Evolutionary conservation across 208 protist species (phyloP).

Genomic region (Crithidia acanthocephali): DNA sequence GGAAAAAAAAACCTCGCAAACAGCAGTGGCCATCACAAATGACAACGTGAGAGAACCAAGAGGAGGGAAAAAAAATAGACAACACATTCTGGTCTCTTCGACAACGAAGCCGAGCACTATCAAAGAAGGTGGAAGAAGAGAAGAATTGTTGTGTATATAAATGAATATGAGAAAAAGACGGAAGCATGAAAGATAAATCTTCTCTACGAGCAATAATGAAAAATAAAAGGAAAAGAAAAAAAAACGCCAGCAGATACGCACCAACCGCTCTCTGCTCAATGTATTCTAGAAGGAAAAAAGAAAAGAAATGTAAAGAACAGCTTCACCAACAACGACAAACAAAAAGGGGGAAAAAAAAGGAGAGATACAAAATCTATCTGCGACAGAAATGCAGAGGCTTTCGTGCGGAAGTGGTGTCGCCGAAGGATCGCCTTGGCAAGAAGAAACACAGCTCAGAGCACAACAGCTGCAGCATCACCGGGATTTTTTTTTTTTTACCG

Average conservation of each 20-base stretch:
- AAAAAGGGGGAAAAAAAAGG: too few species aligned
- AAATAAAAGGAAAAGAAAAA: background rate
- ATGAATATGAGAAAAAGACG: conserved; percentile 1
- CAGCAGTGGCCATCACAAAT: background rate
- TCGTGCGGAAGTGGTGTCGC: too few species aligned
- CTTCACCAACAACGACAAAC: too few species aligned
- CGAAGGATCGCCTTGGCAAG: too few species aligned
- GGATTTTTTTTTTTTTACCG: background rate
- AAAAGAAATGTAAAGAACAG: conserved; percentile 4
- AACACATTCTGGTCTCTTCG: background rate
- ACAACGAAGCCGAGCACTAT: background rate
- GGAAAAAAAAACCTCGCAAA: background rate
- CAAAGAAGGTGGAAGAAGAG: background rate
- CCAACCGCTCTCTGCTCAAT: background rate
- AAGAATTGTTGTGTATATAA: background rate
- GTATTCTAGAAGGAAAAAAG: conserved; percentile 17
- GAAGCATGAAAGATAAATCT: conserved; percentile 4
- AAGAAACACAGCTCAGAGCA: too few species aligned
- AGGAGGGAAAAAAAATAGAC: background rate
- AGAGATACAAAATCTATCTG: too few species aligned
- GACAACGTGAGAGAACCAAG: background rate
- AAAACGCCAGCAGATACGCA: background rate
- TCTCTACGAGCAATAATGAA: conserved; percentile 15
- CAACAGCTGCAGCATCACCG: too few species aligned
- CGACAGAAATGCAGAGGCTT: too few species aligned